phyloP scores from a whole-genome alignment of 768 basidiomycete species.

The Termitomyces sp. region DNA sequence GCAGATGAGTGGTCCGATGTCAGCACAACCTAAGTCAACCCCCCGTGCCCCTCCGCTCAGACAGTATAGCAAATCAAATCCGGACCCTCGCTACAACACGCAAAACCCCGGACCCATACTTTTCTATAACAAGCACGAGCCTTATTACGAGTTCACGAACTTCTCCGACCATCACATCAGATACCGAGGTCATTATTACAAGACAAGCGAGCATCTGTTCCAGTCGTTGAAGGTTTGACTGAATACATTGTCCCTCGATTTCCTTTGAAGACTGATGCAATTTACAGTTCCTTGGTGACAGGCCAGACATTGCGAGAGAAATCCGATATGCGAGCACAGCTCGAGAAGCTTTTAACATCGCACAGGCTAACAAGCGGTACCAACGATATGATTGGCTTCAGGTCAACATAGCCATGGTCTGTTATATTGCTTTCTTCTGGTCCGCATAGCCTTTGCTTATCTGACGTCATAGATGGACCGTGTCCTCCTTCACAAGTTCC shows the following conservation, averaged over 20 bases:
- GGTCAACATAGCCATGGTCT: slow-evolving; percentile 61
- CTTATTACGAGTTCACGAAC: slow-evolving; percentile 70
- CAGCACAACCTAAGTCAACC: slow-evolving; percentile 2
- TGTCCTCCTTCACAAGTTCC: slow-evolving; percentile 62
- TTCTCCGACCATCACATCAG: slow-evolving; percentile 61
- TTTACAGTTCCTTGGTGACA: slow-evolving; percentile 49
- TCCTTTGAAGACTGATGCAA: background rate
- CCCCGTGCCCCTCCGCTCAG: background rate
- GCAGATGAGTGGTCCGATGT: background rate
- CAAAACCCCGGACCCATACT: slow-evolving; percentile 29
- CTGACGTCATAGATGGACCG: slow-evolving; percentile 58
- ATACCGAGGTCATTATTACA: slow-evolving; percentile 57
- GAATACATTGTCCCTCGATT: background rate
- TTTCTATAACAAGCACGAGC: slow-evolving; percentile 60
- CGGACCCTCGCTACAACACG: background rate
- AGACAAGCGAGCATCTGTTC: slow-evolving; percentile 74
- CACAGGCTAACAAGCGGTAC: slow-evolving; percentile 51
- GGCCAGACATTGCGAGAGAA: slow-evolving; percentile 64
- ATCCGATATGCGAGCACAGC: slow-evolving; percentile 57
- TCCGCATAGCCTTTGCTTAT: background rate
- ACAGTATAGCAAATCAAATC: slow-evolving; percentile 6
- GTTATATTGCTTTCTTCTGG: background rate
- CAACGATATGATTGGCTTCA: slow-evolving; percentile 62
- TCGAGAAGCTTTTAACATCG: slow-evolving; percentile 61
- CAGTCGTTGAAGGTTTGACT: slow-evolving; percentile 60